Conservation (phyloP, 2,329 filamentous ascomycete genomes). For the Colletotrichum sidae region DNA sequence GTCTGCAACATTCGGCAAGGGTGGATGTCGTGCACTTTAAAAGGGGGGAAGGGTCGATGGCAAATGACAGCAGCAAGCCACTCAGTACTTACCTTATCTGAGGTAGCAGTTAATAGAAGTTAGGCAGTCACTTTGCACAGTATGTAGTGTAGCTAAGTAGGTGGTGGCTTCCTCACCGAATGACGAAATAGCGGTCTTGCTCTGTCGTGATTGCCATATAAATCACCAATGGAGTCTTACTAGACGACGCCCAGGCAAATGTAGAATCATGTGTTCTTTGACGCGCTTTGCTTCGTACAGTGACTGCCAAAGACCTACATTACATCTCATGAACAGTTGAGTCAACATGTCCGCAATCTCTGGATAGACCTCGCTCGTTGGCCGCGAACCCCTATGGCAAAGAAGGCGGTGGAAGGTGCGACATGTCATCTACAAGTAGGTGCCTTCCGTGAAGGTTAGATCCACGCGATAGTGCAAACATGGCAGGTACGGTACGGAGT, state of each 20-base stretch:
- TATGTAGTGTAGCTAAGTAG: too few species aligned
- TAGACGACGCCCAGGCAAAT: not conserved
- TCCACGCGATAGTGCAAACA: slow-evolving; percentile 34
- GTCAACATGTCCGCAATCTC: too few species aligned
- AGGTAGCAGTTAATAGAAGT: not conserved
- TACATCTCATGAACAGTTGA: too few species aligned
- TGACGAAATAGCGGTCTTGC: slow-evolving; percentile 27
- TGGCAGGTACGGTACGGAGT: slow-evolving; percentile 19
- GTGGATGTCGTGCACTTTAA: slow-evolving; percentile 3
- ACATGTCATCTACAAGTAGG: slow-evolving; percentile 7
- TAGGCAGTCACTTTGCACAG: too few species aligned
- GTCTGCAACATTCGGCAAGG: slow-evolving; percentile 32
- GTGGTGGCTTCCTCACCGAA: slow-evolving; percentile 12
- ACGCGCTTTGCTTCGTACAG: too few species aligned
- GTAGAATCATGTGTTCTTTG: too few species aligned
- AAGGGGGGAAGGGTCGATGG: slow-evolving; percentile 9
- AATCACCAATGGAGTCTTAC: slow-evolving; percentile 9
- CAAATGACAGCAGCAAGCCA: not conserved
- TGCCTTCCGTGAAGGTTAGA: not conserved
- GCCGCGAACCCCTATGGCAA: too few species aligned
- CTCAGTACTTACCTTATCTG: not conserved
- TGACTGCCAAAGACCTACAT: too few species aligned
- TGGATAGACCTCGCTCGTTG: too few species aligned
- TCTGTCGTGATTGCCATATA: slow-evolving; percentile 24
- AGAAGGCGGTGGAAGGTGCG: slow-evolving; percentile 15